These are phyloP conservation scores for Boletales sp. DNA, from an alignment of 768 basidiomycete genomes.

Conservation along the genomic window DNA sequence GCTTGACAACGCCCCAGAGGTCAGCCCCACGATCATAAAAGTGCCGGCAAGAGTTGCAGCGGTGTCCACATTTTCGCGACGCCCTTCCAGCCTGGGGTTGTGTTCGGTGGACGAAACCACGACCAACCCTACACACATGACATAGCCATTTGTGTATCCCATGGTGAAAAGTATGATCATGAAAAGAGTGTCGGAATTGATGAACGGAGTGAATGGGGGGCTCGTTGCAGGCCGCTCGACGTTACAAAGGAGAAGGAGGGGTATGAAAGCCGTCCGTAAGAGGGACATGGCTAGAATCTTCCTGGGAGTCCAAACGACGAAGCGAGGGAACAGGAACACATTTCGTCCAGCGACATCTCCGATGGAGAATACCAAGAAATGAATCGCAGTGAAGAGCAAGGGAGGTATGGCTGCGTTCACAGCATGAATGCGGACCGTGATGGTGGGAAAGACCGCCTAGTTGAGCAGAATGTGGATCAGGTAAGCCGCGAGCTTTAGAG, in stretches of 20 bases:
- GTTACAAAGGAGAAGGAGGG: constrained; percentile 83
- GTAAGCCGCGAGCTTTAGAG: not conserved
- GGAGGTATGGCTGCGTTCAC: constrained; percentile 68
- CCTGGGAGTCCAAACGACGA: constrained; percentile 64
- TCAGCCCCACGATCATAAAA: constrained; percentile 71
- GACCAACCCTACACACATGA: constrained; percentile 78
- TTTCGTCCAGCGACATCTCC: constrained; percentile 71
- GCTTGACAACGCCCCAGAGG: constrained; percentile 69
- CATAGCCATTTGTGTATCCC: constrained; percentile 74
- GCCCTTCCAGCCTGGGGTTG: constrained; percentile 64
- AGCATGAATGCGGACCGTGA: constrained; percentile 70
- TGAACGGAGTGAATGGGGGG: constrained; percentile 33
- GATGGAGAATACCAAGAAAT: constrained; percentile 70
- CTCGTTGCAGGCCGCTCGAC: constrained; percentile 46
- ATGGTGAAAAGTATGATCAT: constrained; percentile 67
- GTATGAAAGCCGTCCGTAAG: constrained; percentile 73
- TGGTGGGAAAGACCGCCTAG: constrained; percentile 81
- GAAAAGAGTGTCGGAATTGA: constrained; percentile 73
- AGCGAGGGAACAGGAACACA: constrained; percentile 55
- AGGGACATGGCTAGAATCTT: constrained; percentile 63
- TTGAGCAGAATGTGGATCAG: not conserved
- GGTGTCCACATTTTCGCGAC: constrained; percentile 73
- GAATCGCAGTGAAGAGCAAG: constrained; percentile 70
- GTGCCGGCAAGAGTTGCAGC: constrained; percentile 79
- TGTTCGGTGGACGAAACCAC: constrained; percentile 73